Base-by-base conservation (phyloP, 768 basidiomycete species). In the Panaeolus cyanescens region DNA sequence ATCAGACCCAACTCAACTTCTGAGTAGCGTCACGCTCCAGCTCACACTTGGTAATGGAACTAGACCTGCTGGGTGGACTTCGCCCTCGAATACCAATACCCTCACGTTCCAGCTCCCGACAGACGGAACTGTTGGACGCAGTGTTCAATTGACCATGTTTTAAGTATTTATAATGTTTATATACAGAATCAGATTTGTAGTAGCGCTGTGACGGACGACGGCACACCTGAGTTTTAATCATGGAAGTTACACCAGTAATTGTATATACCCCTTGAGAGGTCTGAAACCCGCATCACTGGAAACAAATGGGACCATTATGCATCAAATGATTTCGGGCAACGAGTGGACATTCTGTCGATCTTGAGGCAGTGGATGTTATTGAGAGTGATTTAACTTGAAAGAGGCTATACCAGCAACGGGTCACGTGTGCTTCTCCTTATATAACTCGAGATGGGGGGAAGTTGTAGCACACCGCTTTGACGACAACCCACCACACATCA, bases 1-100 rank as follows among this genome's bases (percentile, higher is more conserved):
- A 19, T 82, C 88, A 0, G 88, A 91, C 68, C 89, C 89, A 2
- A 84, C 85, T 0, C 89, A 91, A 68, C 76, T 76, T 0, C 63
- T 84, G 36, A 36, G 65, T 5, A 66, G 68, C 5, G 64, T 84
- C 1, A 66, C 70, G n/a, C 59, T 86, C 45, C 77, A 69, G 3
- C 65, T 85, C 55, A 68, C 59, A 19, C 62, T 76, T 7, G 68
- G 68, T 13, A 63, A 64, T 3, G 65, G 70, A 9, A 42, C 64
- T 54, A 60, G 64, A 54, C 69, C 71, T 19, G 45, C 64, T 28
- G 64, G 64, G n/a, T 74, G 70, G 71, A 63, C 60, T 4, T 58
- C 61, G 4, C 54, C 64, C 9, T 62, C 55, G 9, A 62, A 56
- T 19, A 55, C 64, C 4, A 71, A 75, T 59, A 72, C 62, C 2